These are phyloP conservation scores for Phialophora verrucosa DNA, from an alignment of 2,329 filamentous ascomycete genomes.

Conservation along the genomic window DNA sequence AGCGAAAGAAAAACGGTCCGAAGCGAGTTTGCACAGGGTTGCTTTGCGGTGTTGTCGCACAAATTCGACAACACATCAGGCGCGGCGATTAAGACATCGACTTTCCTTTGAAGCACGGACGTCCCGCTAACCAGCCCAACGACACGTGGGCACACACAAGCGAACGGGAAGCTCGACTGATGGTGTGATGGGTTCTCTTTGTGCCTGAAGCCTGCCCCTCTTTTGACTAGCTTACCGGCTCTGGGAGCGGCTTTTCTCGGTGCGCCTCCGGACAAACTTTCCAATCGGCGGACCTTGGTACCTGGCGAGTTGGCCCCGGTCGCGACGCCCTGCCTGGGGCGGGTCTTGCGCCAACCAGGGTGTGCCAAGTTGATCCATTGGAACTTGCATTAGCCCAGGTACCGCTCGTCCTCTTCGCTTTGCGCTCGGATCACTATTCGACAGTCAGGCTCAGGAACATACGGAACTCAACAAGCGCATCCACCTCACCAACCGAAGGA, in stretches of 20 bases:
- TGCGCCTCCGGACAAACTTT: conserved; percentile 17
- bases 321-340: conserved; percentile 12
- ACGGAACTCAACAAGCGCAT: conserved; percentile 22
- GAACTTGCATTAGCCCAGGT: conserved; percentile 37
- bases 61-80: conserved; percentile 10
- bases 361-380: conserved; percentile 19
- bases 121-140: conserved; percentile 11
- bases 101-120: conserved; percentile 3
- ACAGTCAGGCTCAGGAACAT: conserved; percentile 18
- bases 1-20: not conserved
- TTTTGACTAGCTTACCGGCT: conserved; percentile 34
- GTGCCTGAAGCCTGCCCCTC: conserved; percentile 37
- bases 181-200: conserved; percentile 30
- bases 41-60: conserved; percentile 10
- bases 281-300: conserved; percentile 36
- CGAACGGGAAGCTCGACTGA: conserved; percentile 27
- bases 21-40: not conserved
- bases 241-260: conserved; percentile 31
- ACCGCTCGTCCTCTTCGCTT: conserved; percentile 24
- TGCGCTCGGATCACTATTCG: conserved; percentile 39
- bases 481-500: conserved; percentile 19
- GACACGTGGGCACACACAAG: conserved; percentile 35
- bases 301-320: conserved; percentile 26
- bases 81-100: not conserved
- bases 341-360: conserved; percentile 18